These are phyloP conservation scores for Scleroderma citrinum DNA, from an alignment of 768 basidiomycete genomes.

Conservation along the genomic window DNA sequence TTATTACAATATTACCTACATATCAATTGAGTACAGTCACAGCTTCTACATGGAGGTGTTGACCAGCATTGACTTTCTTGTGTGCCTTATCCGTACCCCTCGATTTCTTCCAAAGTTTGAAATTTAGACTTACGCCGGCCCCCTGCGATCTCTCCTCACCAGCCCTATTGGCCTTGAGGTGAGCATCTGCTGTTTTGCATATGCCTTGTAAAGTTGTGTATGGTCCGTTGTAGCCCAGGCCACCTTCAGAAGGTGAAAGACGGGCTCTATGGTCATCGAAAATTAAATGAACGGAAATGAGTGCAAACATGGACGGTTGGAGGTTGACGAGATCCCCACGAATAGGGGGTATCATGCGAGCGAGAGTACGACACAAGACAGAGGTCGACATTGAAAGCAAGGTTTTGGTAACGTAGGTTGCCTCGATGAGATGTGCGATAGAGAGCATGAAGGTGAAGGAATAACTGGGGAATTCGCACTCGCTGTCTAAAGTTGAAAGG, in stretches of 20 bases:
- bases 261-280: slow-evolving; percentile 65
- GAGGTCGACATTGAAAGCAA: slow-evolving; percentile 30
- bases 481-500: slow-evolving; percentile 52
- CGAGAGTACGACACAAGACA: slow-evolving; percentile 28
- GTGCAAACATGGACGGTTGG: slow-evolving; percentile 53
- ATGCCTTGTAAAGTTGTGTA: slow-evolving; percentile 56
- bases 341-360: slow-evolving; percentile 38
- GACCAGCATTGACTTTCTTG: slow-evolving; percentile 24
- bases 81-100: slow-evolving; percentile 22
- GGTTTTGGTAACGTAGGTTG: slow-evolving; percentile 44
- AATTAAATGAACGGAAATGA: slow-evolving; percentile 49
- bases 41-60: slow-evolving; percentile 10
- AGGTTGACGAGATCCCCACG: slow-evolving; percentile 46
- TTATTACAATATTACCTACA: background rate
- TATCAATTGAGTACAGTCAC: slow-evolving; percentile 18
- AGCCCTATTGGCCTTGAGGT: slow-evolving; percentile 32
- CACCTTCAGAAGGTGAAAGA: slow-evolving; percentile 47
- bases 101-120: slow-evolving; percentile 21
- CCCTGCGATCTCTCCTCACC: slow-evolving; percentile 35
- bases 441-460: slow-evolving; percentile 61
- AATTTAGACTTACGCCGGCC: slow-evolving; percentile 44
- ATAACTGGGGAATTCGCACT: slow-evolving; percentile 47
- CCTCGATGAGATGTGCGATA: slow-evolving; percentile 56
- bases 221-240: slow-evolving; percentile 54
- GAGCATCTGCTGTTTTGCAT: slow-evolving; percentile 50